Evolutionary conservation across 1,284 basidiomycete genomes (phyloP), one percentile per base, ranked within the genome.

Genomic region (Earliella scabrosa): DNA sequence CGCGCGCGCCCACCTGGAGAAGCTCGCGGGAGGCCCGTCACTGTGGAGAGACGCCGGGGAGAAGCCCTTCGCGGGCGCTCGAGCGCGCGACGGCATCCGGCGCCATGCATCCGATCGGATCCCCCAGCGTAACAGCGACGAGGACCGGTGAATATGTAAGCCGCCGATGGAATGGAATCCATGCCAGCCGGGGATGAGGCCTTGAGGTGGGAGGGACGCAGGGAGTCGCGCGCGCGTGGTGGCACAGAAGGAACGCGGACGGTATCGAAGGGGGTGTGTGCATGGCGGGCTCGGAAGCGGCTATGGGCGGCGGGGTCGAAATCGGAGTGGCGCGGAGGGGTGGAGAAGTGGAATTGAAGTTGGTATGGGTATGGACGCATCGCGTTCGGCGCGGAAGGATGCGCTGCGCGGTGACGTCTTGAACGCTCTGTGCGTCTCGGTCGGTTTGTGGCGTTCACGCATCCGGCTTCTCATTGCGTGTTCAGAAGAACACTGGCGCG

Each of bases 401-500:
- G n/a, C 3, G 4, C 6, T 4, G 39, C 23, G 39, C 16, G 16
- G 23, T 24, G 39, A 21, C 9, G 21, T 3, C 6, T 40, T 18
- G 36, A 38, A 38, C n/a, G n/a, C n/a, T n/a, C n/a, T n/a, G n/a
- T n/a, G n/a, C n/a, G n/a, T n/a, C n/a, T n/a, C n/a, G n/a, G n/a
- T 38, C 38, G 51, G 24, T 18, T 11, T 44, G 50, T 36, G 50
- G 41, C 41, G 35, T 26, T 16, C 16, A 21, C 45, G 35, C 27
- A 16, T 29, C 10, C 18, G 16, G 26, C 29, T 10, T 11, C 36
- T 18, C 26, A 24, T 23, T 5, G 20, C 31, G 41, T 38, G 46
- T 18, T 62, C 58, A 71, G 63, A 71, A 71, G 58, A 71, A 69
- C 16, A 71, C 68, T 7, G 67, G 67, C 14, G 63, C 66, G 35